Base-by-base conservation (phyloP, 2,329 filamentous ascomycete genomes). In the Drechslerella coelobrocha region DNA sequence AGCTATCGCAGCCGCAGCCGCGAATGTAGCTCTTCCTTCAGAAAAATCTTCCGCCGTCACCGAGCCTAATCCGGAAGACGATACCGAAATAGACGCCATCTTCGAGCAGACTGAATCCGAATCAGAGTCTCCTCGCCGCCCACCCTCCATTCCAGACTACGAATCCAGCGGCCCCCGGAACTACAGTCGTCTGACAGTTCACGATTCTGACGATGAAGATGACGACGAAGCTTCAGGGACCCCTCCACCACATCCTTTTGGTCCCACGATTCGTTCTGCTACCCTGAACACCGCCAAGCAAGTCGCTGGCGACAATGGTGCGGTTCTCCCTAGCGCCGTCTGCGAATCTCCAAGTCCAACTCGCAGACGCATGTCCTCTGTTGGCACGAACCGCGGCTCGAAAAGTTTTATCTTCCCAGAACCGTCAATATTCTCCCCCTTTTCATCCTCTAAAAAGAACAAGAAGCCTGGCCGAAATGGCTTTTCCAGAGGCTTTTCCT, bases 1-100 rank as follows among this genome's bases (percentile, higher is more conserved):
- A 7, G 23, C 39, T 14, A 26, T 57, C 37, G 50, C 63, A 4
- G 56, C 65, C 8, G 45, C 45, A 12, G 57, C 65, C 4, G 45
- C 45, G 8, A 52, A 57, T 5, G 51, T 69, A 12, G 65, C 65
- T 31, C 29, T 69, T 12, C 65, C 65, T 2, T 61, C 51, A 17
- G 65, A 69, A 41, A 23, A 45, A 19, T 41, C 51, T 17, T 57
- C 65, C 4, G 56, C 53, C 26, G 65, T 60, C 14, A 41, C 59
- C 26, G 54, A 71, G 29, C 50, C 53, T 2, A 63, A 37, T 1
- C 61, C 51, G 26, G 59, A 63, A 26, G 66, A 72, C 34, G 61
- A 56, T 27, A 54, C 53, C 47, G 66, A 72, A 41, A 65, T 72
- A 45, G 66, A 72, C 37, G 66, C 66, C 34, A 72, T 72, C 50